A percentile compares a stretch with the other conserved stretches of the same genome.
phyloP scores from a whole-genome alignment of 768 basidiomycete species.

The Leccinum disarticulatum region DNA sequence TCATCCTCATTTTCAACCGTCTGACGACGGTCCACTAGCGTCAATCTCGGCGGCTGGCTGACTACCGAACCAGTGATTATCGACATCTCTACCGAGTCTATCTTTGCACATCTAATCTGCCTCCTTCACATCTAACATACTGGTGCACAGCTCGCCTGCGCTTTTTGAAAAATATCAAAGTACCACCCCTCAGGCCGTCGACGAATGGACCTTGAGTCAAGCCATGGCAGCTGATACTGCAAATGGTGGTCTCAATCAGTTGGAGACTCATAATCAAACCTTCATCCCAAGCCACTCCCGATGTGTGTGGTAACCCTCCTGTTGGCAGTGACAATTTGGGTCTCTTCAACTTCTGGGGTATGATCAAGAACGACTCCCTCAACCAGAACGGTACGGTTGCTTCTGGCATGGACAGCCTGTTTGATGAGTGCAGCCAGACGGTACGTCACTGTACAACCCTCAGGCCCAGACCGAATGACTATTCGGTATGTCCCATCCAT shows the following conservation, averaged over 20 bases:
- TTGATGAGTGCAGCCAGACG: too few relatives aligned
- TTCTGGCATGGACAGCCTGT: too few relatives aligned
- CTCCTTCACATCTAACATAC: slow-evolving; percentile 19
- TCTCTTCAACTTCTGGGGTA: too few relatives aligned
- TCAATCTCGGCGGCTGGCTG: slow-evolving; percentile 95
- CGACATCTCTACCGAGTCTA: slow-evolving; percentile 30
- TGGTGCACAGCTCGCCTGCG: slow-evolving; percentile 53
- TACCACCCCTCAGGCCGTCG: slow-evolving; percentile 51
- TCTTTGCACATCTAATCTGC: neutral
- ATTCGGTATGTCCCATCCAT: too few relatives aligned
- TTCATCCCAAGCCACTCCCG: slow-evolving; percentile 69
- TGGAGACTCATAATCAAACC: slow-evolving; percentile 90
- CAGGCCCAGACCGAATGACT: too few relatives aligned
- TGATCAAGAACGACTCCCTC: too few relatives aligned
- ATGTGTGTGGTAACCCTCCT: neutral
- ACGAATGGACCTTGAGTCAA: slow-evolving; percentile 81
- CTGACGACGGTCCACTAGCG: slow-evolving; percentile 45
- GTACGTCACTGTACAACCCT: too few relatives aligned
- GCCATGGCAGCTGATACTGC: slow-evolving; percentile 71
- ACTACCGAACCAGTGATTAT: slow-evolving; percentile 76
- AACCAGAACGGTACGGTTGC: too few relatives aligned
- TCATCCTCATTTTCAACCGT: neutral
- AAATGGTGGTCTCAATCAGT: slow-evolving; percentile 60
- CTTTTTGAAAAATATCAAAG: slow-evolving; percentile 69
- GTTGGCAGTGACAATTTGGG: too few relatives aligned